phyloP scores from a whole-genome alignment of 768 basidiomycete genomes.

The Tricholoma bakamatsutake region DNA sequence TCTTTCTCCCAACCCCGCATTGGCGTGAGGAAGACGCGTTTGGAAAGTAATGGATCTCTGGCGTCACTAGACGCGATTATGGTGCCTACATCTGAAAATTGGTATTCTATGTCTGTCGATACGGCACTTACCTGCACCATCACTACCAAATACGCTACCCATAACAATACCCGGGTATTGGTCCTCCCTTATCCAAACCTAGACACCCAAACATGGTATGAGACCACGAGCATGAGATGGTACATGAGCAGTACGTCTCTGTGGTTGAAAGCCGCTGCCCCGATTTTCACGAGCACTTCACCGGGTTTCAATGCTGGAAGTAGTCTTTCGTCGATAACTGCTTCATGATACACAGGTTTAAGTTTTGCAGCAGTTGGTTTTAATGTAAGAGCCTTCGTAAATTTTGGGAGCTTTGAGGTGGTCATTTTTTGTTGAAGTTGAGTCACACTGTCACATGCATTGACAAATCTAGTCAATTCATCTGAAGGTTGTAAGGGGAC shows the following conservation, averaged over 20 bases:
- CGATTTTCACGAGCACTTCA: conserved; percentile 62
- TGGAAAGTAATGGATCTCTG: conserved; percentile 50
- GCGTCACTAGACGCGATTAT: conserved; percentile 53
- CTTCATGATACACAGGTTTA: conserved; percentile 51
- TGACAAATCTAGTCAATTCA: no score
- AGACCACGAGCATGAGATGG: background rate
- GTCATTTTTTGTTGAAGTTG: background rate
- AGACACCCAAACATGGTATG: conserved; percentile 5
- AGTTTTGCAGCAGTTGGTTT: conserved; percentile 32
- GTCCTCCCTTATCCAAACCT: conserved; percentile 75
- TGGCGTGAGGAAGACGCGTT: conserved; percentile 71
- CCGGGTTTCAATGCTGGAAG: conserved; percentile 47
- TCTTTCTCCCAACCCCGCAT: conserved; percentile 70
- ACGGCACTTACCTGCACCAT: conserved; percentile 58
- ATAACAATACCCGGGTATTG: conserved; percentile 57
- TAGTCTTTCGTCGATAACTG: conserved; percentile 41
- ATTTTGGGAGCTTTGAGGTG: conserved; percentile 27
- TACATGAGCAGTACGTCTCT: conserved; percentile 45
- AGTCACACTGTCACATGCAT: no score
- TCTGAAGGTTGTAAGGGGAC: no score
- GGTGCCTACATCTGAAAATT: conserved; percentile 35
- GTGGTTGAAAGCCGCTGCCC: conserved; percentile 72
- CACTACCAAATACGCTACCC: conserved; percentile 61
- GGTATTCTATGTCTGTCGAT: background rate
- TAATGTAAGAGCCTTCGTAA: conserved; percentile 45